These are phyloP conservation scores for Hypoxylon sp. DNA, from an alignment of 2,329 filamentous ascomycete genomes.

Conservation along the genomic window DNA sequence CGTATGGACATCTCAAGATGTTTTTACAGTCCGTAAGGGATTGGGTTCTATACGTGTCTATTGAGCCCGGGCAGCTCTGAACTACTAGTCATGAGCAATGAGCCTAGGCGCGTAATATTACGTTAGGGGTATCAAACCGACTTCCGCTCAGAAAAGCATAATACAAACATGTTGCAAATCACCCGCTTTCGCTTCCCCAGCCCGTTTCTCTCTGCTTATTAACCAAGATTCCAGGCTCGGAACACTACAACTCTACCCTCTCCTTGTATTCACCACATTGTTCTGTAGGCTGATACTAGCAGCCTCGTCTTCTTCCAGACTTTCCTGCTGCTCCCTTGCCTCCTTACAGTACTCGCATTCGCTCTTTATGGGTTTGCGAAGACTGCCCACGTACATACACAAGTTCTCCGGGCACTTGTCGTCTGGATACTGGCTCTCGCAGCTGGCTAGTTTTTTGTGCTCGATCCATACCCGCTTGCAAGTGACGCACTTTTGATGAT, in stretches of 20 bases:
- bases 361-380: conserved; percentile 49
- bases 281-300: not conserved
- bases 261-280: not conserved
- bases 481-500: conserved; percentile 50
- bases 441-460: conserved; percentile 55
- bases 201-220: not conserved
- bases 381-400: conserved; percentile 56
- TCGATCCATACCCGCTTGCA: conserved; percentile 53
- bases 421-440: conserved; percentile 51
- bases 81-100: not conserved
- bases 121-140: not conserved
- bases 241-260: not conserved
- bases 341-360: conserved; percentile 52
- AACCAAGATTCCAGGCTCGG: not conserved
- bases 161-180: not conserved
- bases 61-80: not conserved
- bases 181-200: not conserved
- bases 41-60: not conserved
- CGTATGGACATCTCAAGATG: not conserved
- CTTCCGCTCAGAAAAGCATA: not conserved
- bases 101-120: not conserved
- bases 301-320: conserved; percentile 40
- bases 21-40: not conserved
- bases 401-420: conserved; percentile 51
- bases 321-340: conserved; percentile 49